Percentiles rank a stretch among this genome's conserved stretches.
Evolutionary conservation across 495 filamentous ascomycete genomes (phyloP).

Genomic region (Cercophora samala): DNA sequence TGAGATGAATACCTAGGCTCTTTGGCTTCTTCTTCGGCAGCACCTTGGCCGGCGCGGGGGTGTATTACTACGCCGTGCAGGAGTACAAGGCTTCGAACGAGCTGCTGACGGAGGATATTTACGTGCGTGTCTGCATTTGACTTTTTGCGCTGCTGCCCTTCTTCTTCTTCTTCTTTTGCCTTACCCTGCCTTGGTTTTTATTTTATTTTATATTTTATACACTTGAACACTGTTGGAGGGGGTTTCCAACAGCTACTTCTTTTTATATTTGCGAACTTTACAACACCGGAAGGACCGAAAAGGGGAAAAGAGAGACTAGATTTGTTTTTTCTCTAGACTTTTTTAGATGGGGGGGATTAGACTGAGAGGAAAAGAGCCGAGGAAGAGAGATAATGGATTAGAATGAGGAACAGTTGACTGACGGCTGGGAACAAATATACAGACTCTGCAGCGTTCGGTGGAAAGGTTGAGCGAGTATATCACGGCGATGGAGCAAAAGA

Average conservation of each 20-base stretch:
- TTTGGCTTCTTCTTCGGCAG: constrained; percentile 92
- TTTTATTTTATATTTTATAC: constrained; percentile 7
- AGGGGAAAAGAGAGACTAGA: not conserved
- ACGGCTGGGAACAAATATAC: constrained; percentile 17
- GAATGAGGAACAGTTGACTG: not conserved
- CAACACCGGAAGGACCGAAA: not conserved
- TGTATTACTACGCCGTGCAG: constrained; percentile 88
- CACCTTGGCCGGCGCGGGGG: constrained; percentile 68
- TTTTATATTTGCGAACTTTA: no score
- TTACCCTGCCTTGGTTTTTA: constrained; percentile 7
- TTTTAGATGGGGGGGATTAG: not conserved
- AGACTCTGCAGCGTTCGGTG: constrained; percentile 87
- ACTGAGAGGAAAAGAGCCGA: not conserved
- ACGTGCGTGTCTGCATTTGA: constrained; percentile 65
- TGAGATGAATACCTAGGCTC: constrained; percentile 55
- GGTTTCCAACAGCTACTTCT: not conserved
- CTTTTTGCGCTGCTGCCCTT: no score
- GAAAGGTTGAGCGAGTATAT: constrained; percentile 82
- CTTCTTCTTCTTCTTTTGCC: constrained; percentile 1
- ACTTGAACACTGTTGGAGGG: constrained; percentile 9
- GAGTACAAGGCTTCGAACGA: constrained; percentile 95
- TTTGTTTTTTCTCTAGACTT: not conserved
- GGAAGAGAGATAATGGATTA: not conserved
- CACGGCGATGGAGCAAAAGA: constrained; percentile 73
- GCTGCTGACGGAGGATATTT: constrained; percentile 91